Conservation (phyloP, 768 basidiomycete species). For the Mrakia gelida region DNA sequence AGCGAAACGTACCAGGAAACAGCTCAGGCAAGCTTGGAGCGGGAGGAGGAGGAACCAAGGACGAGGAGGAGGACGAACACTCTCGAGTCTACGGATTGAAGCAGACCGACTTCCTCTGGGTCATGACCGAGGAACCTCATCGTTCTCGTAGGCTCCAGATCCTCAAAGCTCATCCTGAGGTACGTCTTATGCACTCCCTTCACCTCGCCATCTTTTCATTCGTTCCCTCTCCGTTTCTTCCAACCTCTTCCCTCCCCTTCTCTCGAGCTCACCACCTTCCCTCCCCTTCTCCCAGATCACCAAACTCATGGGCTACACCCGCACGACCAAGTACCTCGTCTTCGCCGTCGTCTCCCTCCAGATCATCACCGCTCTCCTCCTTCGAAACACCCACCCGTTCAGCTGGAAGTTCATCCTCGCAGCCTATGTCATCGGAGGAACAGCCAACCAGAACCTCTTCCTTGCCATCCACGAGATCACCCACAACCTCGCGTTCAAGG, state of each 20-base stretch:
- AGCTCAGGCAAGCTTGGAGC: not conserved
- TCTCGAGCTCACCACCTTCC: not conserved
- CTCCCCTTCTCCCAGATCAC: constrained; percentile 59
- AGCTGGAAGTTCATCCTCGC: constrained; percentile 67
- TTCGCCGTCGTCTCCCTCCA: constrained; percentile 74
- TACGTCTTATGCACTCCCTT: constrained; percentile 45
- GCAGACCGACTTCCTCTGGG: constrained; percentile 76
- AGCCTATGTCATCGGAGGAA: constrained; percentile 86
- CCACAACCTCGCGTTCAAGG: constrained; percentile 88
- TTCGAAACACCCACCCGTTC: constrained; percentile 65
- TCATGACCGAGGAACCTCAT: constrained; percentile 98
- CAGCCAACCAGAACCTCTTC: constrained; percentile 95
- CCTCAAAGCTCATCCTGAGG: constrained; percentile 90
- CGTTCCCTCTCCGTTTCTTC: not conserved
- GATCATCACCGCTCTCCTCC: constrained; percentile 57
- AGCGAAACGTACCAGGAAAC: not conserved
- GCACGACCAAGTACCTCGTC: constrained; percentile 86
- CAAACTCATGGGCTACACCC: constrained; percentile 93
- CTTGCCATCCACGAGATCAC: constrained; percentile 98
- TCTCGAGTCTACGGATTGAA: constrained; percentile 19
- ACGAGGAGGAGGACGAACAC: constrained; percentile 9
- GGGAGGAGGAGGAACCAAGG: not conserved
- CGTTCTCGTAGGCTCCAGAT: constrained; percentile 79
- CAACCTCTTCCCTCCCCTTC: constrained; percentile 4
- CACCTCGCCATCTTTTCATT: not conserved